phyloP scores from a whole-genome alignment of 352 stramenopile genomes.

The Globisporangium echinulatum region DNA sequence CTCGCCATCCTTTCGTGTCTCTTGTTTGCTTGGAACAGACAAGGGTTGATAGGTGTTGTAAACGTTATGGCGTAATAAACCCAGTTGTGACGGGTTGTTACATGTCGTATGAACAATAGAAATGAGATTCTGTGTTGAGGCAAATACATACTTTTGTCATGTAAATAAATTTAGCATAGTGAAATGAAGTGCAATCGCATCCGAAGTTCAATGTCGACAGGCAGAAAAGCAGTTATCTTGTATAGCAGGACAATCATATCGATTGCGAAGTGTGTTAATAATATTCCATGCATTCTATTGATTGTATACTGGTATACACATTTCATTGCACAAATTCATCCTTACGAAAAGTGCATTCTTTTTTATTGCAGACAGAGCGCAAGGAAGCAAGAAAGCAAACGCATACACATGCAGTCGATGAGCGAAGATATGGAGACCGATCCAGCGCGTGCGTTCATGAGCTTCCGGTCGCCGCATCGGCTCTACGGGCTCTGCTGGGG shows the following conservation, averaged over 20 bases:
- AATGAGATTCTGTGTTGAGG: too few relatives aligned
- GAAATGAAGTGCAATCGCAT: too few relatives aligned
- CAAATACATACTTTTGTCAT: too few relatives aligned
- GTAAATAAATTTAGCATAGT: too few relatives aligned
- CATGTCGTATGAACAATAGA: too few relatives aligned
- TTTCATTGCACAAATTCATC: too few relatives aligned
- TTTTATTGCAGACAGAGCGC: background rate
- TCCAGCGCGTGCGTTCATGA: constrained; percentile 50
- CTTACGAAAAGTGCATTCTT: background rate
- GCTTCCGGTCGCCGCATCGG: constrained; percentile 51
- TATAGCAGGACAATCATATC: background rate
- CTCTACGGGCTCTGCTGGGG: constrained; percentile 79
- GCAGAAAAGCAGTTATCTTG: background rate
- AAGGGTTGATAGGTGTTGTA: too few relatives aligned
- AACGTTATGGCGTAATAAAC: too few relatives aligned
- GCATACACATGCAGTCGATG: background rate
- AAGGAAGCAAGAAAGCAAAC: background rate
- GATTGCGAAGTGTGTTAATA: background rate
- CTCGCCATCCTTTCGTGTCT: background rate
- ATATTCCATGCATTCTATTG: background rate
- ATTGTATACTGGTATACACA: too few relatives aligned
- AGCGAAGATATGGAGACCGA: background rate
- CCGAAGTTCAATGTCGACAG: too few relatives aligned
- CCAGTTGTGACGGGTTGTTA: too few relatives aligned
- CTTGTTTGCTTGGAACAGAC: too few relatives aligned